Evolutionary conservation across 2,329 filamentous ascomycete genomes (phyloP), one percentile per base, ranked within the genome.

Genomic region (Aspergillus luchuensis): DNA sequence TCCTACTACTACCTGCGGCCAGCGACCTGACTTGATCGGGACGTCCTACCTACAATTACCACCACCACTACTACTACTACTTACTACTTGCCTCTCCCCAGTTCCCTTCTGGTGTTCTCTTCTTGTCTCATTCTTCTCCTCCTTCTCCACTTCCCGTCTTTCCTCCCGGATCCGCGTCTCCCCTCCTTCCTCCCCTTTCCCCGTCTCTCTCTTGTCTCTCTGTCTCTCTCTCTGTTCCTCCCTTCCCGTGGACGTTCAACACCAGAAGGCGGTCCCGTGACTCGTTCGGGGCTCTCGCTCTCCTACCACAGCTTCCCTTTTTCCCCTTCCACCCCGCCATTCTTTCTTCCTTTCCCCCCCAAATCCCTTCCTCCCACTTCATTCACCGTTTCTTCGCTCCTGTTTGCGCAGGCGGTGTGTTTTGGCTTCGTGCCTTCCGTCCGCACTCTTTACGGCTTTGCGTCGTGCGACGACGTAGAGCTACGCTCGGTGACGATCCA

Each of bases 401-500:
- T 67, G 58, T 68, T 69, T 65, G 71, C 71, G 72, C 72, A 74
- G 74, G 73, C 74, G 74, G 76, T 77, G 74, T 76, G 74, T 75
- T 70, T 69, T 72, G 69, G 71, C 69, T 69, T 67, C 63, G 66
- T 70, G 66, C 72, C 67, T 70, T 66, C 69, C 67, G 61, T 62
- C 60, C 48, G 59, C 59, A 51, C 56, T 62, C 43, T 55, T 47
- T 61, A 69, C 71, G 66, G 69, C 72, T 72, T 71, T 70, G 67
- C 70, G 71, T 72, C 72, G 71, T 74, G 71, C 65, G 66, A 73
- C 73, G 69, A 72, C 71, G 66, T 67, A 36, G 67, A 74, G 72
- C 69, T 70, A 67, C 66, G 60, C 56, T 69, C 63, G 67, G 67
- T 68, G 64, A 65, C 66, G 47, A 65, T 64, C 64, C 59, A 71